Evolutionary conservation across 768 basidiomycete genomes (phyloP).

Genomic region (Amanita muscaria): DNA sequence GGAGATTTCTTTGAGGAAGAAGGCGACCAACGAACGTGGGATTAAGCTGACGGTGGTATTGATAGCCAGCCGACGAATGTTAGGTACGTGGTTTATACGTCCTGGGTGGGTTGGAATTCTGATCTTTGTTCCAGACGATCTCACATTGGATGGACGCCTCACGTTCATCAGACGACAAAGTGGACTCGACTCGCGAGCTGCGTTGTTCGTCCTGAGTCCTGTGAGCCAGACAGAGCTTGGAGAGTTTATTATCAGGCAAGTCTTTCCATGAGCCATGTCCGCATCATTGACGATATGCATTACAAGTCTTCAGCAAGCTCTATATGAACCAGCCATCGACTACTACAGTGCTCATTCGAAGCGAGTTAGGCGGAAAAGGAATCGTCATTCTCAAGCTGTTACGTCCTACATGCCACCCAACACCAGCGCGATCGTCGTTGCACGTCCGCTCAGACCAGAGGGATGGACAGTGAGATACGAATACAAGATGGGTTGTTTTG

Average conservation of each 20-base stretch:
- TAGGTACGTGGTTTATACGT: conserved; percentile 50
- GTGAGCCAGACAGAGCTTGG: conserved; percentile 77
- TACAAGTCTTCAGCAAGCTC: conserved; percentile 73
- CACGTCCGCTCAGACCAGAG: conserved; percentile 64
- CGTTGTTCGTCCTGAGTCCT: conserved; percentile 90
- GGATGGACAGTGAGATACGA: conserved; percentile 97
- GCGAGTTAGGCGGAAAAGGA: conserved; percentile 84
- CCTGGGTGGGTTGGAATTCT: no score
- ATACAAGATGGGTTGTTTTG: conserved; percentile 95
- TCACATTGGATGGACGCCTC: conserved; percentile 71
- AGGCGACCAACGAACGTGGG: conserved; percentile 69
- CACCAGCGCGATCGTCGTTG: conserved; percentile 28
- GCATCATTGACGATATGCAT: not conserved
- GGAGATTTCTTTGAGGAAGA: conserved; percentile 76
- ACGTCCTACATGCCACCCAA: conserved; percentile 44
- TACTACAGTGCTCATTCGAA: conserved; percentile 93
- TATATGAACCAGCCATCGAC: conserved; percentile 84
- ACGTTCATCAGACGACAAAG: conserved; percentile 85
- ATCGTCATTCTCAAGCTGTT: conserved; percentile 58
- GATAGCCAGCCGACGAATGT: conserved; percentile 77
- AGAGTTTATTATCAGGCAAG: conserved; percentile 81
- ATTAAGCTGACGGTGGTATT: conserved; percentile 94
- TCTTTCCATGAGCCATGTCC: not conserved
- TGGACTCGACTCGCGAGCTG: conserved; percentile 84
- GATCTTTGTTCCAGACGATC: conserved; percentile 87